Evolutionary conservation across 2,329 filamentous ascomycete species (phyloP).

Genomic region (Phoma herbarum): DNA sequence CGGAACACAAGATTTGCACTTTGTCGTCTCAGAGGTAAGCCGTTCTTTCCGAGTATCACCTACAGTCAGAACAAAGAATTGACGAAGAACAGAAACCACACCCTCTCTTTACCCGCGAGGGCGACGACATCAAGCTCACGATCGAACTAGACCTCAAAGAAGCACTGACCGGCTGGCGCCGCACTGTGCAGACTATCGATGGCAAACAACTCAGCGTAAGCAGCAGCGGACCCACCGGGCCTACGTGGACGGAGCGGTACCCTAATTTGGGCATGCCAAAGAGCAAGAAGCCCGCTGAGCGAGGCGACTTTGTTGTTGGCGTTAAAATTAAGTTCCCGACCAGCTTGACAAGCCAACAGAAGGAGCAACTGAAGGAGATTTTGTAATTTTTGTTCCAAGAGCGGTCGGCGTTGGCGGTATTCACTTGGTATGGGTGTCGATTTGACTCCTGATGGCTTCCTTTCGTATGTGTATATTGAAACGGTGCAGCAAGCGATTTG

Average conservation of each 20-base stretch:
- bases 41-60: not conserved
- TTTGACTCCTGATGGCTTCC: not conserved
- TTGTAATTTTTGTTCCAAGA: conserved; percentile 56
- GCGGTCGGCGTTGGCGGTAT: conserved; percentile 33
- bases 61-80: conserved; percentile 23
- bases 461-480: conserved; percentile 10
- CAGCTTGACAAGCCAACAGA: conserved; percentile 78
- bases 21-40: conserved; percentile 91
- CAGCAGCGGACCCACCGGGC: conserved; percentile 84
- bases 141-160: conserved; percentile 90
- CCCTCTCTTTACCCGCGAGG: conserved; percentile 82
- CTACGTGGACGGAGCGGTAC: conserved; percentile 81
- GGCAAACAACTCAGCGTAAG: conserved; percentile 83
- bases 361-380: conserved; percentile 80
- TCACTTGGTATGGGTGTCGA: conserved; percentile 4
- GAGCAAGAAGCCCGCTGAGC: conserved; percentile 83
- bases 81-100: conserved; percentile 75
- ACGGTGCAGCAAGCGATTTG: not conserved
- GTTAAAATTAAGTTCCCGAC: conserved; percentile 95
- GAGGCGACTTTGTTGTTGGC: conserved; percentile 87
- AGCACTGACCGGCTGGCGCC: conserved; percentile 90
- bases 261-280: conserved; percentile 93
- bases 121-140: conserved; percentile 82
- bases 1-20: conserved; percentile 92
- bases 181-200: conserved; percentile 93